Conservation (phyloP, 371 early-diverging fungal genomes). For the Zopfochytrium polystomum region DNA sequence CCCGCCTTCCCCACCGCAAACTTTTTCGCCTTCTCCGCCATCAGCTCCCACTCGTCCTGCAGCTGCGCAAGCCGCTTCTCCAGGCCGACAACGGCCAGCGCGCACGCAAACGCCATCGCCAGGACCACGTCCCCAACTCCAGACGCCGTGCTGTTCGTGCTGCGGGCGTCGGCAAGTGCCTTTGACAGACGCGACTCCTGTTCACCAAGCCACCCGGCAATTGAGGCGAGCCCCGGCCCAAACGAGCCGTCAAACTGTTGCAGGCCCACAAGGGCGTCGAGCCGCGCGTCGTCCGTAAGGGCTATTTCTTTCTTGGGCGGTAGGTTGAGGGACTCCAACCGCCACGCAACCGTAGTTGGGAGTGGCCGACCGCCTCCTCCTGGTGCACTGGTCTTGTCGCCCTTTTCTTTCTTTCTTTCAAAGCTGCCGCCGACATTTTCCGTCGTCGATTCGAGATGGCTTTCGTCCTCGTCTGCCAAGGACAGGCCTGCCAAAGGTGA, state of each 20-base stretch:
- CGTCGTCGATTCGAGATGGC: not conserved
- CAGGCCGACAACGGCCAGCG: conserved; percentile 27
- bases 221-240: not conserved
- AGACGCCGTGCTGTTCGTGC: not conserved
- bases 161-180: not conserved
- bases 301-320: not conserved
- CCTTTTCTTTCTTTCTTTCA: too few relatives aligned
- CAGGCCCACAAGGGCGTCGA: not conserved
- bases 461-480: not conserved
- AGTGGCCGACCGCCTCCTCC: too few relatives aligned
- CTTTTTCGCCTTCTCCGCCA: conserved; percentile 24
- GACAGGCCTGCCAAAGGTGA: too few relatives aligned
- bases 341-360: not conserved
- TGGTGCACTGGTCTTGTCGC: too few relatives aligned
- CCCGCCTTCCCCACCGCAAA: conserved; percentile 5
- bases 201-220: not conserved
- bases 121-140: not conserved
- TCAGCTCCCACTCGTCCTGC: conserved; percentile 32
- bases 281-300: not conserved
- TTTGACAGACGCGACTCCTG: not conserved
- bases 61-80: conserved; percentile 5
- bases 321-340: not conserved
- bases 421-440: not conserved
- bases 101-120: not conserved
- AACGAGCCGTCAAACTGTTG: not conserved